Evolutionary conservation across 1,284 basidiomycete species (phyloP), one percentile per base, ranked within the genome.

Genomic region (Porodaedalea pini): DNA sequence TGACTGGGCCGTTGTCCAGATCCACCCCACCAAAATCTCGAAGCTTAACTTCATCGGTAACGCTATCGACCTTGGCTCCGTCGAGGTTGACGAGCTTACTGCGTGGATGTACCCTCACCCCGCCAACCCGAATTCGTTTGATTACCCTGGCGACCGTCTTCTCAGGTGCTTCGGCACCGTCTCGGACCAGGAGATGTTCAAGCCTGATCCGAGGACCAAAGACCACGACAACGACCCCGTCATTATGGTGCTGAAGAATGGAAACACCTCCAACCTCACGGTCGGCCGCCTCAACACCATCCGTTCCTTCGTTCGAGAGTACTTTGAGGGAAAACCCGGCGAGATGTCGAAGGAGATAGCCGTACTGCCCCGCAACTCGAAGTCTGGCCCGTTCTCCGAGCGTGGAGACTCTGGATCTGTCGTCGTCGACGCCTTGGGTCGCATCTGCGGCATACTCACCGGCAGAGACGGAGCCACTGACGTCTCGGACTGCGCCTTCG

Each of bases 1-100:
- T 11, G 69, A 75, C 50, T 71, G 62, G 60, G 73, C 63, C 4
- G 59, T 75, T 39, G 58, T 77, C 64, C 50, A 71, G 61, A 61
- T 73, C n/a, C 56, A 70, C 62, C 48, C 66, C 40, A 17, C 60
- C 62, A 74, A 67, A 65, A 58, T 75, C 56, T 54, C 60, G 57
- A 62, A 54, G 58, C 59, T 7, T 65, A 56, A 50, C 52, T 64
- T 66, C 59, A 34, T 62, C 47, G 69, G 68, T 37, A 70, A 69
- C 59, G 54, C 52, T 27, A 62, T 72, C 27, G 66, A 70, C 60
- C 65, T 71, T 19, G 65, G 67, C 21, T 58, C 59, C 29, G 13
- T 53, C 50, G 10, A 52, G 17, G 3, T 29, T 36, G 6, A 31
- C 3, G 49, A 48, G 10, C 60, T 63, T 40, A 58, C 19, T 2